These are phyloP conservation scores for Fusarium beomiforme DNA, from an alignment of 2,329 filamentous ascomycete species.

Conservation along the genomic window DNA sequence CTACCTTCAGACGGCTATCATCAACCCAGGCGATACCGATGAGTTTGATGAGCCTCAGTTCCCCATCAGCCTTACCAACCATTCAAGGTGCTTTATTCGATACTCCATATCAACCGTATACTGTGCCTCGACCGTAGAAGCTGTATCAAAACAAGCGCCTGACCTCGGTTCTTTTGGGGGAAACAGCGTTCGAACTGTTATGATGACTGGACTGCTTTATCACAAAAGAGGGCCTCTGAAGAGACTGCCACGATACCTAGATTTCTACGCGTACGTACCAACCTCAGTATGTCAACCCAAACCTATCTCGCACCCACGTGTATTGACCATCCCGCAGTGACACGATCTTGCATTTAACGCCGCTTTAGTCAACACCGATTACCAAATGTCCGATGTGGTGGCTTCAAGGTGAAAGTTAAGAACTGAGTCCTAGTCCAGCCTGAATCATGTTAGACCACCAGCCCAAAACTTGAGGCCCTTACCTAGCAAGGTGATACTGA, in stretches of 20 bases:
- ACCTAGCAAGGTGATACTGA: too few species aligned
- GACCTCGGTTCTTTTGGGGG: background rate
- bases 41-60: background rate
- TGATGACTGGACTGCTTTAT: background rate
- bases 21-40: background rate
- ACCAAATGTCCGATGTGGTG: background rate
- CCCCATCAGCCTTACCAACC: background rate
- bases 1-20: constrained; percentile 8
- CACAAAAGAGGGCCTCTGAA: background rate
- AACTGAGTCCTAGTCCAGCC: background rate
- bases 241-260: background rate
- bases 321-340: background rate
- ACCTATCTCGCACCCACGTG: background rate
- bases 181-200: background rate
- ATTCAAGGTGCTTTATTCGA: background rate
- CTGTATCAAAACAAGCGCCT: background rate
- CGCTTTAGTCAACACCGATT: background rate
- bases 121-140: background rate
- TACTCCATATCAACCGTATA: background rate
- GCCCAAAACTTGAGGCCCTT: too few species aligned
- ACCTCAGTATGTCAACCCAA: background rate
- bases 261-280: background rate
- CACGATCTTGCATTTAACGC: background rate
- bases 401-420: background rate
- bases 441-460: too few species aligned